phyloP scores from a whole-genome alignment of 495 filamentous ascomycete species.

The Parachaetomium inaequale region DNA sequence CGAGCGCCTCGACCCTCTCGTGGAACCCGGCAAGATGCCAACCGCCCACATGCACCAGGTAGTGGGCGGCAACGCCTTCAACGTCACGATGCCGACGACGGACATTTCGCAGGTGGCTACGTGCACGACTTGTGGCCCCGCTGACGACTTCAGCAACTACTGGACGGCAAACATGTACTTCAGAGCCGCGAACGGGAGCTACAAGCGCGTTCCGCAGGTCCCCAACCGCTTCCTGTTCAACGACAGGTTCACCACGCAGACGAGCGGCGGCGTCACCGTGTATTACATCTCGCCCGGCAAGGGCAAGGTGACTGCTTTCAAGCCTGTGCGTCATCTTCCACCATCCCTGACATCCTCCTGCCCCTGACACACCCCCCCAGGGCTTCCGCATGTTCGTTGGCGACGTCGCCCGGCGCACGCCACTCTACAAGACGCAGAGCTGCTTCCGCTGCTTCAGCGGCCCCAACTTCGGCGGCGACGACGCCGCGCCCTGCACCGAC shows the following conservation, averaged over 20 bases:
- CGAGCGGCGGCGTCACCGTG: slow-evolving; percentile 41
- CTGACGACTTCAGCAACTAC: slow-evolving; percentile 3
- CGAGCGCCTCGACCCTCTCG: slow-evolving; percentile 3
- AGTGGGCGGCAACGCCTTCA: neutral
- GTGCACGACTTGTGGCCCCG: neutral
- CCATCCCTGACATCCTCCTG: no score
- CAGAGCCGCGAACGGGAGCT: neutral
- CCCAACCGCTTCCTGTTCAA: slow-evolving; percentile 32
- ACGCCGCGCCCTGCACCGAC: slow-evolving; percentile 35
- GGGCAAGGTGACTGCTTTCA: slow-evolving; percentile 44
- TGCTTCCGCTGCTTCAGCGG: slow-evolving; percentile 46
- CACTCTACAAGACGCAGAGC: slow-evolving; percentile 34
- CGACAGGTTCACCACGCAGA: slow-evolving; percentile 43
- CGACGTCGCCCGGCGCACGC: slow-evolving; percentile 31
- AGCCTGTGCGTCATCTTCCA: slow-evolving; percentile 29
- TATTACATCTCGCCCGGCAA: slow-evolving; percentile 45
- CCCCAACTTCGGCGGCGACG: slow-evolving; percentile 40
- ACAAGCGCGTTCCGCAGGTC: slow-evolving; percentile 4
- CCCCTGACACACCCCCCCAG: slow-evolving; percentile 11
- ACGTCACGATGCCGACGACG: neutral
- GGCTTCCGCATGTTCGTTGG: slow-evolving; percentile 39
- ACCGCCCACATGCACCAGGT: neutral
- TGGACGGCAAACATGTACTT: slow-evolving; percentile 4
- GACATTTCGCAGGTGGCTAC: neutral
- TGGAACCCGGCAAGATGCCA: neutral